Evolutionary conservation across 1,139 yeast genomes (phyloP), one percentile per base, ranked within the genome.

Genomic region (Cylindricascospora bacillispora): DNA sequence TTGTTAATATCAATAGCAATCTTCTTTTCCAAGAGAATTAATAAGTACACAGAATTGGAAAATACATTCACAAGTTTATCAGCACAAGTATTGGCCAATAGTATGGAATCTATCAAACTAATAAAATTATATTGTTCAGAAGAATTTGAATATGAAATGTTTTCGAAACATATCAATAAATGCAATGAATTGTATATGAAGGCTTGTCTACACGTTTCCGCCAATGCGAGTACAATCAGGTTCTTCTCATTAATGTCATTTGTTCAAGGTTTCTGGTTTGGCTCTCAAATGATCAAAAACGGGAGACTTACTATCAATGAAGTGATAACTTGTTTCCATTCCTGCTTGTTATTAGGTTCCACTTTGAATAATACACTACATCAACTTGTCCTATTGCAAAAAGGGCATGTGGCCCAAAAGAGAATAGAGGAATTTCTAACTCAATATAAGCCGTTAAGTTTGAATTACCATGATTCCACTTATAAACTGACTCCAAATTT

Each of bases 181-280:
- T 73, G 83, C 12, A 71, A 71, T 19, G 35, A 36, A 1, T 62
- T 67, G 1, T 79, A 65, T 43, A 55, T 62, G 26, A 60, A 54
- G 25, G 54, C 72, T 29, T 62, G 73, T 10, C 47, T 68, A 12
- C 67, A 63, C 6, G 58, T 71, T 10, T 61, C 77, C 9, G 52
- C 71, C 0, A 86, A 83, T 45, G 56, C 68, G 15, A 77, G 81
- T 0, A 32, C 68, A 0, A 52, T 78, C 32, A 69, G 76, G 41
- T 58, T 70, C 12, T 41, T 85, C 5, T 63, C 77, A 0, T 59
- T 82, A 22, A 49, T 73, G 46, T 76, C 83, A 73, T 85, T 86
- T 60, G 81, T 85, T 2, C 95, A 83, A 51, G 93, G 92, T 0
- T 81, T 86, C 44, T 85, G 93, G 80, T 86, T 75, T 55, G 98